A percentile compares a stretch with the other conserved stretches of the same genome.
These are phyloP conservation scores for Coccomyxa sp. DNA, from an alignment of 139 green algal genomes.

Conservation along the genomic window DNA sequence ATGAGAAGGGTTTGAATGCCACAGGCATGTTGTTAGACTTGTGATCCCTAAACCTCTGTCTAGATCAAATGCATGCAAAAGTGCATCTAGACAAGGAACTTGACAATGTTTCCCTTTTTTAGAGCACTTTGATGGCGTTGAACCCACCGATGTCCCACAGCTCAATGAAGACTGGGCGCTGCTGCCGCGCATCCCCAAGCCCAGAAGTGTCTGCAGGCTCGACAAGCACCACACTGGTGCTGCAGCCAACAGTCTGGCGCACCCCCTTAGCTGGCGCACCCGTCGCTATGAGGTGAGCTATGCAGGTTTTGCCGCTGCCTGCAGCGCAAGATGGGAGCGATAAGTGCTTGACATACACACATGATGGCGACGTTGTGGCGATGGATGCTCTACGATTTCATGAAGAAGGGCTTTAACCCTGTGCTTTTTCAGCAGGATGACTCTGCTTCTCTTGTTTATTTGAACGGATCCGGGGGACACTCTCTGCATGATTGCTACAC, in stretches of 20 bases:
- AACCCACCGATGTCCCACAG: neutral
- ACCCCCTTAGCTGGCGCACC: neutral
- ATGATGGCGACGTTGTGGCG: too few species aligned
- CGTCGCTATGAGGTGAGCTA: neutral
- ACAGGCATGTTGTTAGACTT: neutral
- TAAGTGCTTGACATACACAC: too few species aligned
- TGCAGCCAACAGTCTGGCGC: neutral
- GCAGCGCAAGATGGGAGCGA: neutral
- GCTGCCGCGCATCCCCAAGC: too few species aligned
- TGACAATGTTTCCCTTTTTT: too few species aligned
- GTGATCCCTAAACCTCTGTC: neutral
- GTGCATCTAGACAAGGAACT: neutral
- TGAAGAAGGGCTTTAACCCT: too few species aligned
- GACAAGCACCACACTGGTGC: neutral
- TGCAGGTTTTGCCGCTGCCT: neutral
- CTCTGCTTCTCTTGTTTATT: too few species aligned
- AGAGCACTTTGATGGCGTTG: too few species aligned
- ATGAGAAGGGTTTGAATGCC: neutral
- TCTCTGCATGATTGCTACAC: too few species aligned
- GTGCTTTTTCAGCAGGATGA: too few species aligned
- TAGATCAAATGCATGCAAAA: too few species aligned
- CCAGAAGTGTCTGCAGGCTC: neutral
- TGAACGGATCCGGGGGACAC: too few species aligned
- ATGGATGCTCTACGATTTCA: too few species aligned
- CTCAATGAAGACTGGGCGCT: neutral